These are phyloP conservation scores for Cyberlindnera americana DNA, from an alignment of 805 yeast genomes.

Conservation along the genomic window DNA sequence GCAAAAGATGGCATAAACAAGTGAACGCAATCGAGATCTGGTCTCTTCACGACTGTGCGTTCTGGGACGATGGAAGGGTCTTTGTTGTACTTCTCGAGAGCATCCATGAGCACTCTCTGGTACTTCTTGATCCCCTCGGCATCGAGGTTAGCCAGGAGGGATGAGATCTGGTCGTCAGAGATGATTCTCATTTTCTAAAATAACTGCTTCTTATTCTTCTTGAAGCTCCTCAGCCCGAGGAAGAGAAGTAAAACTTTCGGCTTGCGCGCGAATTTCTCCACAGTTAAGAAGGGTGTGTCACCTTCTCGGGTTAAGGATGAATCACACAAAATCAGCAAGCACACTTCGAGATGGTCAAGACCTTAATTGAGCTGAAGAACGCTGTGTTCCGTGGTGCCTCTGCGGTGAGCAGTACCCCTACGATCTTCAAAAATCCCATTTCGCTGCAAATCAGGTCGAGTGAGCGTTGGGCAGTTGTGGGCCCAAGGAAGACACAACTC, in stretches of 20 bases:
- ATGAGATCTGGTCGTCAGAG: conserved; percentile 29
- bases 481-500: conserved; percentile 52
- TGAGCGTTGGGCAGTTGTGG: conserved; percentile 54
- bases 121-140: conserved; percentile 29
- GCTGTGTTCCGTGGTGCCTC: conserved; percentile 19
- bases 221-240: too few species aligned
- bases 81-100: conserved; percentile 38
- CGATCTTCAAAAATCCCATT: conserved; percentile 40
- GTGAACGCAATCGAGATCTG: conserved; percentile 40
- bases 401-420: conserved; percentile 7
- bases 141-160: conserved; percentile 30
- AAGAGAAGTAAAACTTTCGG: not conserved
- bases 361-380: conserved; percentile 17
- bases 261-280: not conserved
- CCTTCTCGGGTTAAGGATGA: too few species aligned
- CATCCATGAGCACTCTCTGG: conserved; percentile 35
- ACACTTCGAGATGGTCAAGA: conserved; percentile 8
- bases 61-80: conserved; percentile 51
- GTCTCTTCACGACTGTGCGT: conserved; percentile 43
- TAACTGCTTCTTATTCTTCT: too few species aligned
- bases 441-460: conserved; percentile 35
- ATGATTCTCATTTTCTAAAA: conserved; percentile 31
- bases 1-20: conserved; percentile 66
- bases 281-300: not conserved
- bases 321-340: not conserved